Conservation (phyloP, 305 asterid genomes). For the Coffea humblotiana region DNA sequence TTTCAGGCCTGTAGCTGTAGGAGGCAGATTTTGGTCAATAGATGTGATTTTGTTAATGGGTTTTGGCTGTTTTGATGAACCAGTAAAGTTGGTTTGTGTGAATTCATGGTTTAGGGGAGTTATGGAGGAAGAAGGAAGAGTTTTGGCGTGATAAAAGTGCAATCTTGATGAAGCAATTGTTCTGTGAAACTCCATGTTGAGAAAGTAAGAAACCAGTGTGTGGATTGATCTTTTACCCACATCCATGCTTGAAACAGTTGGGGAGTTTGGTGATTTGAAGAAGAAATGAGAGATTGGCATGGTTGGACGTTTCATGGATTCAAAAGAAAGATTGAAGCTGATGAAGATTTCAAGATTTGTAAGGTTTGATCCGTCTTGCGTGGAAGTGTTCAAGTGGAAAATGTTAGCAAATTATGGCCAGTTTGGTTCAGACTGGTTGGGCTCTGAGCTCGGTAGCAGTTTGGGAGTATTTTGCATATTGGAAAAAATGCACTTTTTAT, state of each 20-base stretch:
- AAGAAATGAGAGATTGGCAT: conserved; percentile 27
- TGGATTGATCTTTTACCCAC: conserved; percentile 5
- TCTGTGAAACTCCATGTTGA: conserved; percentile 17
- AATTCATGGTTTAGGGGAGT: conserved; percentile 30
- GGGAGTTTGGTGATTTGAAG: conserved; percentile 19
- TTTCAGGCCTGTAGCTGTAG: conserved; percentile 15
- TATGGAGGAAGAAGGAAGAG: conserved; percentile 10
- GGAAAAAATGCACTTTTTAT: too few species aligned
- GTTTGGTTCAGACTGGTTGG: too few species aligned
- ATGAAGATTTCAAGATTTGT: not conserved
- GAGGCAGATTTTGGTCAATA: not conserved
- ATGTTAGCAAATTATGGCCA: too few species aligned
- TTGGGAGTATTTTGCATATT: too few species aligned
- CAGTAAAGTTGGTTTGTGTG: conserved; percentile 21
- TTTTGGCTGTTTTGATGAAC: conserved; percentile 28
- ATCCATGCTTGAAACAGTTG: conserved; percentile 13
- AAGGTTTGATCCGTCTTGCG: not conserved
- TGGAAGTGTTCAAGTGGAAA: too few species aligned
- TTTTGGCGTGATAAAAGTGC: conserved; percentile 29
- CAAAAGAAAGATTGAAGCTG: not conserved
- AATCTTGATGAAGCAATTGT: conserved; percentile 19
- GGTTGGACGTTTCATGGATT: conserved; percentile 49
- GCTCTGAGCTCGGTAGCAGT: too few species aligned
- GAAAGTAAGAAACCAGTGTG: conserved; percentile 16
- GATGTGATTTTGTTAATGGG: conserved; percentile 26